Base-by-base conservation (phyloP, 768 basidiomycete genomes). In the Mycena rosella region DNA sequence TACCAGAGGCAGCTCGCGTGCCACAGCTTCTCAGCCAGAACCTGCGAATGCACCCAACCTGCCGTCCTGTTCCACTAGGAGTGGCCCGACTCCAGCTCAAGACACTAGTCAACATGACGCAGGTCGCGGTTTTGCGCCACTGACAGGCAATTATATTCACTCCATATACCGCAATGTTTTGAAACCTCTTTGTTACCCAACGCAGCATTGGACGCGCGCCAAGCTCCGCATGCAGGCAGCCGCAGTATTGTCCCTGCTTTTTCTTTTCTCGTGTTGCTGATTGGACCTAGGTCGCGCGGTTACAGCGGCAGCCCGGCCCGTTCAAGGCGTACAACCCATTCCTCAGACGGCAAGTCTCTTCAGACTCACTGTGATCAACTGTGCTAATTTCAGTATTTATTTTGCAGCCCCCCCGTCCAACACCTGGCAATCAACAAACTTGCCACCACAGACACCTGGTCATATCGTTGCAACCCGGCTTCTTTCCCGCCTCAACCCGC, bases 41-140 rank as follows among this genome's bases (percentile, higher is more conserved):
- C 32, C 32, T 34, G 6, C 5, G 32, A 34, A 11, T 5, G 32
- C 32, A 34, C 32, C 32, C 32, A n/a, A n/a, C n/a, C n/a, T n/a
- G n/a, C n/a, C n/a, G n/a, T 34, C 32, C 11, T 11, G 32, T 11
- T 34, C 32, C 5, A 34, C 5, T 34, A 5, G 32, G 32, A 5
- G 32, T 34, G 11, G 11, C 32, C 32, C 38, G 8, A 40, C 38
- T 10, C 38, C 38, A 40, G 38, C 36, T 57, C 56, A 57, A 11
- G 56, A 58, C n/a, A 11, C 32, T 6, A 34, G 5, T 34, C 32
- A 34, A 34, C 32, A 5, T 34, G 32, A 34, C 6, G 44, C 20
- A 58, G 57, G 57, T n/a, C 57, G 38, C 10, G 30, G 57, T 58
- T 58, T 58, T 58, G 57, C 57, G 47, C 57, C 29, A 17, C 44